Base-by-base conservation (phyloP, 345 rosid genomes). In the Hevea brasiliensis region DNA sequence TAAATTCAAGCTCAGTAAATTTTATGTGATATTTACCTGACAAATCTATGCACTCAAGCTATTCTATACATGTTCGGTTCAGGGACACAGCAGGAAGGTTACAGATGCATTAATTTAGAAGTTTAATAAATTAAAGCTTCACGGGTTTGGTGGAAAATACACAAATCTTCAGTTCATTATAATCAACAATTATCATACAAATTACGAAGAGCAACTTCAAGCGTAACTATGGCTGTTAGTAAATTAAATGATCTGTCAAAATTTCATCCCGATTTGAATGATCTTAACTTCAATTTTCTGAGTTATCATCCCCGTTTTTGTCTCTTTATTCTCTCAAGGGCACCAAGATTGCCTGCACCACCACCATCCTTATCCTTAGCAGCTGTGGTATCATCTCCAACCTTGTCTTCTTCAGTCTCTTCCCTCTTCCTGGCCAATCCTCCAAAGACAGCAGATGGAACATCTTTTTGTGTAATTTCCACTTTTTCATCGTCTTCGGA, bases 361-460 rank as follows among this genome's bases (percentile, higher is more conserved):
- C 81, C 83, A 35, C 79, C 79, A 15, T 83, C 88, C 45, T 32
- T 32, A 32, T 32, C 37, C 37, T 83, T 79, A 6, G 41, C 76
- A 26, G 58, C 78, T 37, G 63, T 79, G 0, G 71, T 75, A 44
- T 68, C 71, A 7, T 66, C 79, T 42, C 57, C 72, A 42, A 44
- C 75, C 12, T 66, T 77, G 0, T 65, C 75, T 1, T 77, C 72
- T 68, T 84, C 91, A 0, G 48, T 64, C 26, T 78, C 88, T 4
- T 87, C 96, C 72, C 97, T 89, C 88, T 86, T 95, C 61, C 90
- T 75, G 11, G 76, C 87, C 64, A 92, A 74, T 21, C 97, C 97
- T 51, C 96, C 98, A 27, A 88, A 92, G 1, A 91, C 97, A 8
- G 94, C 94, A 3, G 90, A 75, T 0, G 98, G 99, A 26, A 95